These are phyloP conservation scores for Pinus taeda DNA, from an alignment of 75 land plant genomes.

Conservation along the genomic window DNA sequence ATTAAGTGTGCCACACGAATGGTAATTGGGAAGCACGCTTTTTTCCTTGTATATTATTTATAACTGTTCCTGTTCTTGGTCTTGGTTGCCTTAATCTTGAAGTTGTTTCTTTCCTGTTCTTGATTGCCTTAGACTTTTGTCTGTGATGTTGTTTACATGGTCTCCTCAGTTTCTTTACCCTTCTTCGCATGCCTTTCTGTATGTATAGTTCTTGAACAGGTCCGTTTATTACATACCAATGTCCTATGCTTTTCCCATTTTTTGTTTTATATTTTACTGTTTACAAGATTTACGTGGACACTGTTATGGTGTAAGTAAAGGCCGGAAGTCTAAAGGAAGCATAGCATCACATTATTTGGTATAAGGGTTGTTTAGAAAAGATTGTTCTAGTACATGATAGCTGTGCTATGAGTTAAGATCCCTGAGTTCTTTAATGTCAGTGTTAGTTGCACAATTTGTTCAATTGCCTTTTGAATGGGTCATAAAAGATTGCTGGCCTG, in stretches of 20 bases:
- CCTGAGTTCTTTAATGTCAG: background rate
- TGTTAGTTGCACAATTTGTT: background rate
- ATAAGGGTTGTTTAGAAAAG: no score
- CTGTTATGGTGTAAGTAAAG: no score
- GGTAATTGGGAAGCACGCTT: background rate
- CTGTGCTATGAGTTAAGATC: no score
- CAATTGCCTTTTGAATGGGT: background rate
- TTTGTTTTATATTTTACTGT: no score
- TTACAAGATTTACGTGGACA: no score
- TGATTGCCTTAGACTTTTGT: background rate
- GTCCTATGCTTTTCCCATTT: no score
- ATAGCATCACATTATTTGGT: no score
- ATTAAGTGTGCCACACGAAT: background rate
- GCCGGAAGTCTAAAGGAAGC: no score
- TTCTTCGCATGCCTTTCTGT: background rate
- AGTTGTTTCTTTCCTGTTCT: background rate
- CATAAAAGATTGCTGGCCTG: background rate
- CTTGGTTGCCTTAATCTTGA: background rate
- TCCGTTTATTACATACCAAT: background rate
- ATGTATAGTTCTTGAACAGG: background rate
- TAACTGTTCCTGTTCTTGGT: background rate
- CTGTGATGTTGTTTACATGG: background rate
- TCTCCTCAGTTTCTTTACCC: background rate
- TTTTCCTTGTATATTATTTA: background rate
- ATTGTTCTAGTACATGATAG: no score